Evolutionary conservation across 139 green algal species (phyloP).

Genomic region (Spirogloea muscicola): DNA sequence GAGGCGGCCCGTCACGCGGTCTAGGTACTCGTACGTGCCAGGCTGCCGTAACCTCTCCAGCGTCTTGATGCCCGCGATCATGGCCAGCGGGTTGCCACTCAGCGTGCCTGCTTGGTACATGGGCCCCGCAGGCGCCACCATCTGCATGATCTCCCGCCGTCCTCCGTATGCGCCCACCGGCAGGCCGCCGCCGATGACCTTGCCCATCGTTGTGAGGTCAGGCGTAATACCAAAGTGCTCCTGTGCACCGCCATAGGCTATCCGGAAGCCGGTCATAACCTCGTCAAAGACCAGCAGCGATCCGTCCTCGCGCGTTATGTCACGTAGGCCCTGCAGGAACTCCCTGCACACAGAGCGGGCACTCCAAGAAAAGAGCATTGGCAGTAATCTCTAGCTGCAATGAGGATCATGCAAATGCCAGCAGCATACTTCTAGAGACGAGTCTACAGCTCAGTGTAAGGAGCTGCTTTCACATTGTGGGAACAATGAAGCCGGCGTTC

Average conservation of each 20-base stretch:
- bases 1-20: conserved; percentile 59
- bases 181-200: conserved; percentile 96
- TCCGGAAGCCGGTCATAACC: conserved; percentile 66
- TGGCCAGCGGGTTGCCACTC: conserved; percentile 96
- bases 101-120: conserved; percentile 98
- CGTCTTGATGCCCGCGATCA: conserved; percentile 97
- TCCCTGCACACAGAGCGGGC: conserved; percentile 19
- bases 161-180: conserved; percentile 97
- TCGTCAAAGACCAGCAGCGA: conserved; percentile 97
- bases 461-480: too few relatives aligned
- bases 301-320: conserved; percentile 77
- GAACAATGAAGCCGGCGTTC: conserved; percentile 97
- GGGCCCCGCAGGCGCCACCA: conserved; percentile 90
- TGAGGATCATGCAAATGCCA: too few relatives aligned
- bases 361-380: too few relatives aligned
- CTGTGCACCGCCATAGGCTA: conserved; percentile 55
- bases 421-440: too few relatives aligned
- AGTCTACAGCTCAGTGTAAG: too few relatives aligned
- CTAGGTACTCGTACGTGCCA: conserved; percentile 92
- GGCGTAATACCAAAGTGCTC: conserved; percentile 94
- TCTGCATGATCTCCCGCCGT: conserved; percentile 94
- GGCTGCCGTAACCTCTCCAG: conserved; percentile 88
- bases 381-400: too few relatives aligned
- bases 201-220: conserved; percentile 98
- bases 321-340: conserved; percentile 80